phyloP scores from a whole-genome alignment of 345 rosid genomes.

The Salix brachista region DNA sequence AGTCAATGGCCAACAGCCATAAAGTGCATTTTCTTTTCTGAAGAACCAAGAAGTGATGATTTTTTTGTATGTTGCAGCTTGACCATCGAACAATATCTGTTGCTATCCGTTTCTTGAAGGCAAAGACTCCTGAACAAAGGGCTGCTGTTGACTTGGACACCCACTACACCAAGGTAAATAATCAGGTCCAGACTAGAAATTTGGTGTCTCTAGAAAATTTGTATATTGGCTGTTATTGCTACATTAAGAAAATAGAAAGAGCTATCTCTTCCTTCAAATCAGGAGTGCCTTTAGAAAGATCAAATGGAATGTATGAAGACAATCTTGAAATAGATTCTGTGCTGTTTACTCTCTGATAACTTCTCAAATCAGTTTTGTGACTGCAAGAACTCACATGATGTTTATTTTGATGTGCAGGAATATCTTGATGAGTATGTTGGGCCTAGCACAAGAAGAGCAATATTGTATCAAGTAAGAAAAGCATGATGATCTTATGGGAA shows the following conservation, averaged over 20 bases:
- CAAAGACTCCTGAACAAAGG: slow-evolving; percentile 86
- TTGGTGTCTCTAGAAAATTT: background rate
- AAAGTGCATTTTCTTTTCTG: background rate
- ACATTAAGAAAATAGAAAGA: background rate
- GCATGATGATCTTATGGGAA: background rate
- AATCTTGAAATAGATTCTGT: background rate
- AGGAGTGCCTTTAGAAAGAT: background rate
- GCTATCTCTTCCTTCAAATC: background rate
- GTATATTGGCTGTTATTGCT: too few species aligned
- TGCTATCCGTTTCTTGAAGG: slow-evolving; percentile 76
- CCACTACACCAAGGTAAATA: slow-evolving; percentile 68
- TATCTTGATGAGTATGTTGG: slow-evolving; percentile 77
- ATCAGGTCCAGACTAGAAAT: background rate
- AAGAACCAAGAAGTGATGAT: background rate
- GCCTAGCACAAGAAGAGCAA: slow-evolving; percentile 51
- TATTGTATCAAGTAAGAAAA: slow-evolving; percentile 65
- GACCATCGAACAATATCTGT: slow-evolving; percentile 64
- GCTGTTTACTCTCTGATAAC: background rate
- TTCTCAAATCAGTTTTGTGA: background rate
- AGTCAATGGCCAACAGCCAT: background rate
- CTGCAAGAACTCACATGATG: slow-evolving; percentile 2
- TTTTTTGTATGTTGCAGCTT: slow-evolving; percentile 43
- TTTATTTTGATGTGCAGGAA: slow-evolving; percentile 43
- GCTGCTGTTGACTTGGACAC: slow-evolving; percentile 98
- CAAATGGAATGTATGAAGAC: background rate